phyloP scores from a whole-genome alignment of 352 stramenopile species.

The Phytophthora pisi region DNA sequence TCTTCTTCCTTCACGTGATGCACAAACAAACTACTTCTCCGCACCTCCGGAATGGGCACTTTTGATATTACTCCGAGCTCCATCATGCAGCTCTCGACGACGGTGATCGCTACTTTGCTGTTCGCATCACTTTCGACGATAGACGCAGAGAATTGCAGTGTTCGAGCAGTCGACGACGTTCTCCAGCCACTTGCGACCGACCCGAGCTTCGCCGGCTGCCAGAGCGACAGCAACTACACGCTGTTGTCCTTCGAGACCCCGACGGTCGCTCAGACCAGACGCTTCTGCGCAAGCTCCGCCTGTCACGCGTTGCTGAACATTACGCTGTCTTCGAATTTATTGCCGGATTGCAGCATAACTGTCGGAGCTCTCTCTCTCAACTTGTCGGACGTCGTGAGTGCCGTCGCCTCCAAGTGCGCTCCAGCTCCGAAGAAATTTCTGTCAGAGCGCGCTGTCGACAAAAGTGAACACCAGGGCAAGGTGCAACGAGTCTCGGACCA shows the following conservation, averaged over 20 bases:
- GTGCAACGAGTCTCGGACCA: slow-evolving; percentile 1
- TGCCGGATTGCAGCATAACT: slow-evolving; percentile 7
- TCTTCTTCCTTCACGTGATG: background rate
- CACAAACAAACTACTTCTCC: background rate
- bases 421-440: background rate
- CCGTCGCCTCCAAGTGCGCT: slow-evolving; percentile 5
- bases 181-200: background rate
- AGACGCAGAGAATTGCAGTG: slow-evolving; percentile 5
- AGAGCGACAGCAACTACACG: slow-evolving; percentile 12
- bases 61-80: background rate
- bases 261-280: slow-evolving; percentile 1
- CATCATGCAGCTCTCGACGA: background rate
- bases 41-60: background rate
- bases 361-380: background rate
- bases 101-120: background rate
- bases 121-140: background rate
- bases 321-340: background rate
- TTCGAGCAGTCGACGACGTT: background rate
- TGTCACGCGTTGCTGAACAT: slow-evolving; percentile 11
- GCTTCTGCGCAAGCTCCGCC: slow-evolving; percentile 5
- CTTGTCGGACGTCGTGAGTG: background rate
- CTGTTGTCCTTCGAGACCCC: background rate
- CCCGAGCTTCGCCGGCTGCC: slow-evolving; percentile 1
- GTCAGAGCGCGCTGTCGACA: background rate
- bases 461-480: background rate